Evolutionary conservation across 495 filamentous ascomycete species (phyloP).

Genomic region (Evernia prunastri): DNA sequence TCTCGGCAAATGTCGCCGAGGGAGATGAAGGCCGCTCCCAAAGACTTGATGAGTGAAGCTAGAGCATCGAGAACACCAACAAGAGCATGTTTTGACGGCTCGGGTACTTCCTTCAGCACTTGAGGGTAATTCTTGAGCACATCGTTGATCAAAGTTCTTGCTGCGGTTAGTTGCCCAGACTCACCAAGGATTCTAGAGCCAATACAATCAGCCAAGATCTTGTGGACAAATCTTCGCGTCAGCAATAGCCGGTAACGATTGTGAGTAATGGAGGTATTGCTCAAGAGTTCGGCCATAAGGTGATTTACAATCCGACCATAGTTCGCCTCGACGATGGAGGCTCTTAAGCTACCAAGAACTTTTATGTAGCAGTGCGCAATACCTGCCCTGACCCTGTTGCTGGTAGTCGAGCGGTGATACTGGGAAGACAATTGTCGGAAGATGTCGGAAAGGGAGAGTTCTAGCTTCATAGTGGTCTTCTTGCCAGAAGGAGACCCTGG

Average conservation of each 20-base stretch:
- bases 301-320: conserved; percentile 77
- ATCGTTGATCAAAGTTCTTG: conserved; percentile 75
- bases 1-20: conserved; percentile 80
- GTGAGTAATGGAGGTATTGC: conserved; percentile 64
- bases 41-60: conserved; percentile 65
- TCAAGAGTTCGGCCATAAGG: conserved; percentile 71
- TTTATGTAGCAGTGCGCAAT: conserved; percentile 84
- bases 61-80: conserved; percentile 74
- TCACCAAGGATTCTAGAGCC: conserved; percentile 79
- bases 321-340: conserved; percentile 67
- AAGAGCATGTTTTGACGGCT: conserved; percentile 82
- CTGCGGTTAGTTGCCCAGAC: conserved; percentile 74
- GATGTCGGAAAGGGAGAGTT: conserved; percentile 70
- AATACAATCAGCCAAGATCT: conserved; percentile 76
- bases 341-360: conserved; percentile 64
- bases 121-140: conserved; percentile 93
- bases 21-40: conserved; percentile 72
- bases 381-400: conserved; percentile 72
- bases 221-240: conserved; percentile 76
- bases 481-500: conserved; percentile 68
- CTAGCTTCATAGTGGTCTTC: conserved; percentile 60
- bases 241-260: conserved; percentile 86
- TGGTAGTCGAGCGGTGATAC: conserved; percentile 73
- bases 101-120: conserved; percentile 80
- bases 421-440: conserved; percentile 74